phyloP scores from a whole-genome alignment of 805 yeast species.

The Spathaspora girioi region DNA sequence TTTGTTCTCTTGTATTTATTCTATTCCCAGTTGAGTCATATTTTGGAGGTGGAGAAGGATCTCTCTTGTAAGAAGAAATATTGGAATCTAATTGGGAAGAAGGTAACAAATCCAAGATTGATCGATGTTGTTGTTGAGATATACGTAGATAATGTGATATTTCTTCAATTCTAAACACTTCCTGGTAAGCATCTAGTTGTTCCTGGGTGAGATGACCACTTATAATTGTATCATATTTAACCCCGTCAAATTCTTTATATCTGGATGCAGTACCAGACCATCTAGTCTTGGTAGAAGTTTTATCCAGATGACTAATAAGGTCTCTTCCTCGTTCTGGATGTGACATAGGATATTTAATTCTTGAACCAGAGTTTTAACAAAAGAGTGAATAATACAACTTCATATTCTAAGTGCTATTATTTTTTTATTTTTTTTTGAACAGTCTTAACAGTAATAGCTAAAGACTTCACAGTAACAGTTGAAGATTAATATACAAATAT shows the following conservation, averaged over 20 bases:
- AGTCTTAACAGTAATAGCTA: not conserved
- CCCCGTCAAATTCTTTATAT: constrained; percentile 17
- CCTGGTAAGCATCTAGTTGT: constrained; percentile 73
- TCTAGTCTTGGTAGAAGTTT: constrained; percentile 15
- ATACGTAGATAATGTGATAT: constrained; percentile 54
- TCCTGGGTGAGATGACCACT: constrained; percentile 53
- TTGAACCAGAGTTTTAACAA: not conserved
- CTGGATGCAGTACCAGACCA: constrained; percentile 33
- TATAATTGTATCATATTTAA: constrained; percentile 30
- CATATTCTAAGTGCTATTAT: not conserved
- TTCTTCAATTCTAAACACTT: constrained; percentile 74
- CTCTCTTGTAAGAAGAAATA: constrained; percentile 43
- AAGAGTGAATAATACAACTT: not conserved
- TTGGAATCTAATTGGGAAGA: constrained; percentile 20
- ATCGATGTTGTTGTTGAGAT: constrained; percentile 21
- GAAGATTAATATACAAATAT: not conserved
- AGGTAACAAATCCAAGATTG: constrained; percentile 50
- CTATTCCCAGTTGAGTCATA: constrained; percentile 84
- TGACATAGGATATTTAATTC: not conserved
- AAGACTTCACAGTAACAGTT: not conserved
- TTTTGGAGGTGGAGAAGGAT: constrained; percentile 90
- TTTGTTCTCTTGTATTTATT: constrained; percentile 74
- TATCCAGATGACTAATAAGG: not conserved
- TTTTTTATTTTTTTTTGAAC: too few relatives aligned
- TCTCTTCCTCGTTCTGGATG: constrained; percentile 6